Conservation (phyloP, 1,284 basidiomycete species). For the Ganoderma lingzhi region DNA sequence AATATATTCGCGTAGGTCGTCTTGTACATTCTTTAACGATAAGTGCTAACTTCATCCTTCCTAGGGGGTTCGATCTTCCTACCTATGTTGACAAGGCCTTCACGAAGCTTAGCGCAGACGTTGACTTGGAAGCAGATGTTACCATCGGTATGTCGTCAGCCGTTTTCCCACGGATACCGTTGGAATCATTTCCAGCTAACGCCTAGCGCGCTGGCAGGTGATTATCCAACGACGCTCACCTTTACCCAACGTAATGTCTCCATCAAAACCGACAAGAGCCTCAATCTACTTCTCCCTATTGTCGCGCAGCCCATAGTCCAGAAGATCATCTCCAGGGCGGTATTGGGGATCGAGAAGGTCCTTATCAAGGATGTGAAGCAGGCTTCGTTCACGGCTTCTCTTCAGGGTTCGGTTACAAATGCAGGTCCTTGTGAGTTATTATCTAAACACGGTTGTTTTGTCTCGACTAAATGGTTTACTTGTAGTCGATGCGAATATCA, state of each 20-base stretch:
- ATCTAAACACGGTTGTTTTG: background rate
- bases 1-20: conserved; percentile 63
- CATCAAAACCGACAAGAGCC: conserved; percentile 66
- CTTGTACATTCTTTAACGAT: background rate
- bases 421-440: conserved; percentile 72
- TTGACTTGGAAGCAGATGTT: conserved; percentile 63
- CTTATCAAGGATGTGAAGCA: conserved; percentile 66
- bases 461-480: conserved; percentile 21
- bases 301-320: conserved; percentile 84
- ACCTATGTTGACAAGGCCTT: conserved; percentile 74
- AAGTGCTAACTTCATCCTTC: conserved; percentile 1
- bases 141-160: conserved; percentile 57
- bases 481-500: conserved; percentile 74
- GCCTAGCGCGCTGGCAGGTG: conserved; percentile 48
- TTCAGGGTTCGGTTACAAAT: conserved; percentile 75
- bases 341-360: conserved; percentile 64
- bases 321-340: conserved; percentile 69
- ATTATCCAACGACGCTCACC: conserved; percentile 69
- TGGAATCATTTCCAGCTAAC: background rate
- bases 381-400: conserved; percentile 65
- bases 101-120: conserved; percentile 67
- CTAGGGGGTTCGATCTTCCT: conserved; percentile 74
- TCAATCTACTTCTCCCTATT: conserved; percentile 74
- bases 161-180: background rate
- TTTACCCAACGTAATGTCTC: conserved; percentile 69